Base-by-base conservation (phyloP, 169 alveolate species). In the Eimeria necatrix region DNA sequence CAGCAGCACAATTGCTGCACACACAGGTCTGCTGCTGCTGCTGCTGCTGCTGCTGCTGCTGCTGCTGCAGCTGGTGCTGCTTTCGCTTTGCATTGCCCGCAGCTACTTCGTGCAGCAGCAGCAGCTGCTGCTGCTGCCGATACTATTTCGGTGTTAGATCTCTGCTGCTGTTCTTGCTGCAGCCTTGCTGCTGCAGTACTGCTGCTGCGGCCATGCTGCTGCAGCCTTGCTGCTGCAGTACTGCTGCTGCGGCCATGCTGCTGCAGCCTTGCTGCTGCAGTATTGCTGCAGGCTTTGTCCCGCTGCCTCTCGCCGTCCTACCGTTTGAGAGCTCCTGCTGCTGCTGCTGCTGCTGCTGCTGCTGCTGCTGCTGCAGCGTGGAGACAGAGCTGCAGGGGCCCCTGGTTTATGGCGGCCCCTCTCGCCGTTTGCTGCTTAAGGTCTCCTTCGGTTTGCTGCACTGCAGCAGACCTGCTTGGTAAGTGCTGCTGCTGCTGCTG, bases 311-410 rank as follows among this genome's bases (percentile, higher is more conserved):
- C 41, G 41, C 41, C 41, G 41, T 0, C 3, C 7, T 3, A 16
- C 24, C 70, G 7, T 59, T 20, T 6, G 70, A 16, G 70, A 16
- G 70, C 80, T 18, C 46, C 9, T 9, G 4, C 10, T 32, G 46
- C 32, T 68, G 80, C 41, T 68, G 80, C 46, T 9, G 80, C 80
- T 68, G 4, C 80, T 68, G 78, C 78, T 14, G 78, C 78, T 68
- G 46, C 78, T 12, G 12, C 32, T 68, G n/a, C 78, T 14, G 46
- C 49, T 68, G 26, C 80, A 68, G 80, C 80, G 0, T 32, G 48
- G 80, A 22, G 22, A 68, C 80, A 24, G 46, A 18, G 16, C 80
- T 18, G 16, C 46, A 7, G 32, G 80, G 18, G 46, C 80, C 80
- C 16, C 48, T 68, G 48, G 41, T 68, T 22, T 68, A 68, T 18